Conservation (phyloP, 306 rosid species). For the Arachis stenosperma region DNA sequence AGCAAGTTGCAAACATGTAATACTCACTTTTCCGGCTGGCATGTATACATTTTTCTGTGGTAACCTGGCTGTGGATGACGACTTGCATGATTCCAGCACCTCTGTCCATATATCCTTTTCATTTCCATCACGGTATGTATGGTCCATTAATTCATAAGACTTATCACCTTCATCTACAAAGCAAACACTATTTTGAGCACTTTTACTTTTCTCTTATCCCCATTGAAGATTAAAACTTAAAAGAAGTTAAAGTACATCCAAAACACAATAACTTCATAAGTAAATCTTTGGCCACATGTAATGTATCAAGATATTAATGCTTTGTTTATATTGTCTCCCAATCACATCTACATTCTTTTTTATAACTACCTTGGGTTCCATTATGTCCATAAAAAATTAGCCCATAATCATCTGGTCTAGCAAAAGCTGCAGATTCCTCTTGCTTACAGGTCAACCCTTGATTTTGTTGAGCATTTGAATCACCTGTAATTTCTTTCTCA, state of each 20-base stretch:
- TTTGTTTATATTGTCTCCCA: constrained; percentile 18
- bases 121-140: constrained; percentile 46
- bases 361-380: constrained; percentile 62
- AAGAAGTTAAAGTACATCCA: constrained; percentile 12
- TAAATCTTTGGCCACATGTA: constrained; percentile 8
- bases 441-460: constrained; percentile 43
- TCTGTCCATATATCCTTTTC: constrained; percentile 61
- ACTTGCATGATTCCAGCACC: constrained; percentile 50
- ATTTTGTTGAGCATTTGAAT: constrained; percentile 46
- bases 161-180: constrained; percentile 46
- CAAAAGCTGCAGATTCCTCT: constrained; percentile 52
- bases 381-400: constrained; percentile 50
- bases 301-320: constrained; percentile 8
- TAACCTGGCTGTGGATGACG: constrained; percentile 41
- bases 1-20: not conserved
- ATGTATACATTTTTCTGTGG: constrained; percentile 43
- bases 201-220: constrained; percentile 32
- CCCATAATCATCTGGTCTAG: constrained; percentile 47
- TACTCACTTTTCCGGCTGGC: constrained; percentile 61
- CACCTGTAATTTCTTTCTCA: constrained; percentile 45
- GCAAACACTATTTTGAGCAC: constrained; percentile 40
- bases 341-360: constrained; percentile 25
- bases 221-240: constrained; percentile 28
- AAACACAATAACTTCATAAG: constrained; percentile 25
- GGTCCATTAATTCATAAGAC: constrained; percentile 48